Base-by-base conservation (phyloP, 2,329 filamentous ascomycete genomes). In the Trichoderma polysporum region DNA sequence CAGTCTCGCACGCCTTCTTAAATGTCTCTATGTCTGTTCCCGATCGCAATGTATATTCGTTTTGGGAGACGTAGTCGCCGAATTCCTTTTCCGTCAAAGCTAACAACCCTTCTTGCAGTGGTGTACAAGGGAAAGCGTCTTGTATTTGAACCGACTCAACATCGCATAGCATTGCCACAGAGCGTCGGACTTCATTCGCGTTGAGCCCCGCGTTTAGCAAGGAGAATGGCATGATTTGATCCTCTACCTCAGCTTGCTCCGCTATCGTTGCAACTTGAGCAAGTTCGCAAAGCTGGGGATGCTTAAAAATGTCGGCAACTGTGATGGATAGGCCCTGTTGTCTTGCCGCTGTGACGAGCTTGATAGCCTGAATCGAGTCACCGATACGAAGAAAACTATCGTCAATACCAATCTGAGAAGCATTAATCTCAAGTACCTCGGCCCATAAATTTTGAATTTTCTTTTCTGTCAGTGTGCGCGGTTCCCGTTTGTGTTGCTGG, bases 91-190 rank as follows among this genome's bases (percentile, higher is more conserved):
- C 41, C 4, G 41, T 45, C 12, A 45, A 71, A 83, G 84, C 83
- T 76, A 87, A 81, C 1, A 87, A 78, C 1, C 81, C 83, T 71
- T 86, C 84, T 68, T 88, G 85, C 1, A 86, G 75, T 0, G 84
- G 80, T 0, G 83, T 84, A 74, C 83, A 85, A 1, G 84, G 84
- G 63, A 85, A 87, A 0, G 84, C 73, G 66, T 87, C 84, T 56
- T 85, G 81, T 8, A 52, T 29, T 45, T 12, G 41, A 22, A 2
- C n/a, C 8, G 25, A 27, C 17, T 27, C 15, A 10, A 29, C 25
- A 6, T 25, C 27, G 27, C 49, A 27, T 27, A 52, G 17, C 25
- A 17, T 10, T 45, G 41, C 41, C 5, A 22, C 41, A 22, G 41
- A 17, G 41, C n/a, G n/a, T 22, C 41, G 41, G 17, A 52, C 9